Percentiles rank a stretch among this genome's conserved stretches.
These are phyloP conservation scores for Peronospora destructor DNA, from an alignment of 352 stramenopile species.

Conservation along the genomic window DNA sequence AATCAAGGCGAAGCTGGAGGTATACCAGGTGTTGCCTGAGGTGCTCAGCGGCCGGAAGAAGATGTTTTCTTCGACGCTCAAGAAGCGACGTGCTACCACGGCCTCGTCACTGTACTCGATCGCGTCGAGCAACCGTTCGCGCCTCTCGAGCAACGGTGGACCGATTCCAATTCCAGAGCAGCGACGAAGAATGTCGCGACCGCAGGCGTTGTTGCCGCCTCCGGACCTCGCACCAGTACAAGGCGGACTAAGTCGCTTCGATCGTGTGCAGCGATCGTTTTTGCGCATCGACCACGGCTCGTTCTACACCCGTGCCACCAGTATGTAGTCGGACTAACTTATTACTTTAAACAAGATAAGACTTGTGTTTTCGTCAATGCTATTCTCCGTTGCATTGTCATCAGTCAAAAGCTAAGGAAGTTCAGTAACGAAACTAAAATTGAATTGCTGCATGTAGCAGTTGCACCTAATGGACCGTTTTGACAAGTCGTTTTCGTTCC, in stretches of 20 bases:
- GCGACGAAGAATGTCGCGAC: slow-evolving; percentile 24
- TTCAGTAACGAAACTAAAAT: background rate
- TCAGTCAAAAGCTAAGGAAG: background rate
- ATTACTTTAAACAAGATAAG: slow-evolving; percentile 21
- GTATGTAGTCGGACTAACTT: slow-evolving; percentile 35
- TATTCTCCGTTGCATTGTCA: background rate
- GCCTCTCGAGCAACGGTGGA: slow-evolving; percentile 27
- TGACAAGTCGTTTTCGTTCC: too few species aligned
- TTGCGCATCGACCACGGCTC: slow-evolving; percentile 35
- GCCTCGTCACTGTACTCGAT: slow-evolving; percentile 37
- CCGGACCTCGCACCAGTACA: slow-evolving; percentile 13
- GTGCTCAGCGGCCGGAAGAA: slow-evolving; percentile 39
- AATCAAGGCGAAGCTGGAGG: slow-evolving; percentile 37
- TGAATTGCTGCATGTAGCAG: background rate
- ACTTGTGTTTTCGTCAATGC: slow-evolving; percentile 5
- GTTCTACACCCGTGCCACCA: slow-evolving; percentile 37
- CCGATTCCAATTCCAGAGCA: slow-evolving; percentile 23
- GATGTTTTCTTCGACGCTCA: slow-evolving; percentile 39
- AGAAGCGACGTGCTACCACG: slow-evolving; percentile 34
- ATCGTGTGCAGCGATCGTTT: slow-evolving; percentile 29
- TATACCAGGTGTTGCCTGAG: slow-evolving; percentile 45
- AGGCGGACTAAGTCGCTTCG: slow-evolving; percentile 26
- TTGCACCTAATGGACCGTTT: too few species aligned
- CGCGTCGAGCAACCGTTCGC: slow-evolving; percentile 34
- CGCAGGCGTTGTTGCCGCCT: slow-evolving; percentile 14